Evolutionary conservation across 73 alveolate species (phyloP), one percentile per base, ranked within the genome.

Genomic region (Breviolum minutum): DNA sequence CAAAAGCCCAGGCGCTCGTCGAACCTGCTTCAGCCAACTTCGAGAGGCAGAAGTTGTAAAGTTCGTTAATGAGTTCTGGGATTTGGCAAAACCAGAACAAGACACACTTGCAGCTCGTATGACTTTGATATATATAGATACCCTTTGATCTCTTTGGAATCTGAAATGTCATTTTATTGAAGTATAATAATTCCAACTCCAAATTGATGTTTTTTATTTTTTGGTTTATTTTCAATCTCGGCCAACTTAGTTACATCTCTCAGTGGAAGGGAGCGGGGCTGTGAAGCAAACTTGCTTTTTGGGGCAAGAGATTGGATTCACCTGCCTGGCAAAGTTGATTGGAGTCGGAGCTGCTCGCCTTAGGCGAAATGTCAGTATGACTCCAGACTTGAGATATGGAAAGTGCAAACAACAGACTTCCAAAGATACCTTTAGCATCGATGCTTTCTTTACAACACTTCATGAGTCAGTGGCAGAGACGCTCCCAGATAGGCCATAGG

Each of bases 401-500:
- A 29, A 80, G 68, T 6, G 32, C n/a, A 80, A 80, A 32, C 8
- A n/a, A 14, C 40, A 29, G 8, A 6, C 17, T 40, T 80, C 89
- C 69, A 32, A 80, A 29, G 69, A 40, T 4, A 16, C 89, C 30
- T 80, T 5, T 12, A 12, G 40, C 27, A 40, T 80, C 29, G 89
- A 80, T 16, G 89, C 89, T 3, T 80, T 80, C 29, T 40, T 80
- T 12, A 32, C 89, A 8, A 80, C 89, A 7, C 69, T 80, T 64
- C 68, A 80, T 80, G 89, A 80, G 20, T 29, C 69, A 3, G 89
- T 80, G 27, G 89, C 89, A 32, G 89, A 80, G 60, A 80, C 89
- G 7, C 29, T 80, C 16, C 89, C 89, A 10, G 89, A 80, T 29
- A 22, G 89, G 89, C 82, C 17, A 11, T 8, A 32, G 82, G 26